phyloP scores from a whole-genome alignment of 2,329 filamentous ascomycete species.

The Neofusicoccum kwambonambiense region DNA sequence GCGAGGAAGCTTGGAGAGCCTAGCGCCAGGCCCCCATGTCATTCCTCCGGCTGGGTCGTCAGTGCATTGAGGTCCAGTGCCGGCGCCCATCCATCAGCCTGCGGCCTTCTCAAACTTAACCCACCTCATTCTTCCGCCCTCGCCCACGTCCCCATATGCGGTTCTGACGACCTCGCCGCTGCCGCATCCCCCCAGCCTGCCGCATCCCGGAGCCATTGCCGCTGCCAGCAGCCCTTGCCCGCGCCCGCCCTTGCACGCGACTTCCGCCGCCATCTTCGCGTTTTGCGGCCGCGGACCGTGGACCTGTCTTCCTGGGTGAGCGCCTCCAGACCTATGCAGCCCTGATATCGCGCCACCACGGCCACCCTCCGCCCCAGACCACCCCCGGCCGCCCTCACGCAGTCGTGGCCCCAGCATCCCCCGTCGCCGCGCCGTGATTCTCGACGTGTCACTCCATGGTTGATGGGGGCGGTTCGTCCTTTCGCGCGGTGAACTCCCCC shows the following conservation, averaged over 20 bases:
- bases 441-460: conserved; percentile 28
- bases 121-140: conserved; percentile 1
- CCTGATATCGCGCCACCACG: conserved; percentile 19
- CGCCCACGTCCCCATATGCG: conserved; percentile 1
- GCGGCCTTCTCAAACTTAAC: conserved; percentile 11
- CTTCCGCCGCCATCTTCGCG: conserved; percentile 13
- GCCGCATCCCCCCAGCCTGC: neutral
- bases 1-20: conserved; percentile 16
- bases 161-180: neutral
- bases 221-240: neutral
- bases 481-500: conserved; percentile 31
- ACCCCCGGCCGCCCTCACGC: neutral
- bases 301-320: conserved; percentile 13
- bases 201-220: neutral
- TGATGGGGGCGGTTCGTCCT: conserved; percentile 35
- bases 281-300: conserved; percentile 17
- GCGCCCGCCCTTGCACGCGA: conserved; percentile 14
- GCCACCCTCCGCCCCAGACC: neutral
- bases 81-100: conserved; percentile 14
- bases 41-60: conserved; percentile 5
- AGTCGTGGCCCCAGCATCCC: conserved; percentile 6
- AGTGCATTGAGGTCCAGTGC: conserved; percentile 13
- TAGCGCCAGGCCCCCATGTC: conserved; percentile 16
- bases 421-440: conserved; percentile 11
- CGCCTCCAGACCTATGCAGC: conserved; percentile 18